These are phyloP conservation scores for Cylindrotheca closterium DNA, from an alignment of 108 stramenopile genomes.

Conservation along the genomic window DNA sequence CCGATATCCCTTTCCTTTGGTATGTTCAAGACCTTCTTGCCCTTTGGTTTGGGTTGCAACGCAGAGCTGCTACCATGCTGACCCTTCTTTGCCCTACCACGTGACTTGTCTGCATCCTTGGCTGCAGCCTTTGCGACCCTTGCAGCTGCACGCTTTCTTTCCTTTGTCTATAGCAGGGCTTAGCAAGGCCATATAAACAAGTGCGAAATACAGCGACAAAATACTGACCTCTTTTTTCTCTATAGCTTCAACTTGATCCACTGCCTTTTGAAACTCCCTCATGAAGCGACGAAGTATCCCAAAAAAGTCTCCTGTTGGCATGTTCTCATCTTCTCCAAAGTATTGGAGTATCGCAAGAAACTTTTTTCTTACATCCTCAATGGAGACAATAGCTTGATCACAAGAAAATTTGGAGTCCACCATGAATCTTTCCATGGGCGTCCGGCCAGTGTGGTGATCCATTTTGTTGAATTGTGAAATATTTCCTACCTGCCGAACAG, in stretches of 20 bases:
- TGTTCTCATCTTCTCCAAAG: slow-evolving; percentile 89
- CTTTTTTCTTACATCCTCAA: slow-evolving; percentile 59
- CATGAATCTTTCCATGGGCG: slow-evolving; percentile 75
- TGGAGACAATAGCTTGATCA: slow-evolving; percentile 48
- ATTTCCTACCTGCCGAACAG: slow-evolving; percentile 42
- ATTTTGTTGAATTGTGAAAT: slow-evolving; percentile 70
- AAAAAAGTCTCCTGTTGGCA: slow-evolving; percentile 86
- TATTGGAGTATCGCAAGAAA: slow-evolving; percentile 63
- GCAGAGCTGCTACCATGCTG: no score
- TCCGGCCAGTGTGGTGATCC: slow-evolving; percentile 46
- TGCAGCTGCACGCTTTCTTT: slow-evolving; percentile 23
- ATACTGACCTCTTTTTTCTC: slow-evolving; percentile 47
- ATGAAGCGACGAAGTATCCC: slow-evolving; percentile 79
- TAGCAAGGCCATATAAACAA: no score
- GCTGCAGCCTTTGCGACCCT: slow-evolving; percentile 23
- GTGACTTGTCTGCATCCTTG: slow-evolving; percentile 11
- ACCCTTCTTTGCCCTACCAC: no score
- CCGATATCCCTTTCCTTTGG: neutral
- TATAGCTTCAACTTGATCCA: slow-evolving; percentile 61
- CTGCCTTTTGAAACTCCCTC: slow-evolving; percentile 58
- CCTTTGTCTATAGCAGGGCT: slow-evolving; percentile 15
- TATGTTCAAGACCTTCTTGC: no score
- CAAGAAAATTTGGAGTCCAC: slow-evolving; percentile 47
- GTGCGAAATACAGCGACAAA: no score
- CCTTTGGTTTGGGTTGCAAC: no score